A percentile compares a stretch with the other conserved stretches of the same genome.
phyloP scores from a whole-genome alignment of 441 rosid species.

The Aquilaria agallochum region DNA sequence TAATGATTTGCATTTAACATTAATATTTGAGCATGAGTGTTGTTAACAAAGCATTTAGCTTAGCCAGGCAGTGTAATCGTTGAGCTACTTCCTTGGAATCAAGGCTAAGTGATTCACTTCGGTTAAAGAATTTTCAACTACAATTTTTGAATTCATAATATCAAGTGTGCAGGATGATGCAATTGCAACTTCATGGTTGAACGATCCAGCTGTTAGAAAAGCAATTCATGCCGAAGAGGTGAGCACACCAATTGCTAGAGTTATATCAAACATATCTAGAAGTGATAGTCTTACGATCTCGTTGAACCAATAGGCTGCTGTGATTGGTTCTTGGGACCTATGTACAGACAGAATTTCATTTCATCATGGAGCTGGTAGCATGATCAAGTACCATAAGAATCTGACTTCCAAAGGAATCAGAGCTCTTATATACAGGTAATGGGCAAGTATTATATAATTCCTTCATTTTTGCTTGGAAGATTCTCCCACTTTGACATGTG shows the following conservation, averaged over 20 bases:
- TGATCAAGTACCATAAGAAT: constrained; percentile 74
- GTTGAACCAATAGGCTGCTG: constrained; percentile 27
- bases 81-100: constrained; percentile 3
- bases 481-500: no score
- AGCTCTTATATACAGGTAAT: constrained; percentile 76
- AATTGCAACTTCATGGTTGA: constrained; percentile 73
- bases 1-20: no score
- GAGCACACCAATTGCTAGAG: constrained; percentile 9
- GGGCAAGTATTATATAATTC: constrained; percentile 5
- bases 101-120: neutral
- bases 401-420: constrained; percentile 66
- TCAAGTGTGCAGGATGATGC: constrained; percentile 49
- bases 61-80: neutral
- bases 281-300: constrained; percentile 4
- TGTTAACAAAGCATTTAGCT: neutral
- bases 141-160: neutral
- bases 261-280: neutral
- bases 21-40: no score
- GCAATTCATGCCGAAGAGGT: constrained; percentile 74
- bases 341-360: constrained; percentile 42
- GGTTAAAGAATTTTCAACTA: no score
- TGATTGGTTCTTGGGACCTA: constrained; percentile 51
- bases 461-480: no score
- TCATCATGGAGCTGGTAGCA: constrained; percentile 56
- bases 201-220: constrained; percentile 59